Base-by-base conservation (phyloP, 768 basidiomycete genomes). In the Chalciporus piperatus region DNA sequence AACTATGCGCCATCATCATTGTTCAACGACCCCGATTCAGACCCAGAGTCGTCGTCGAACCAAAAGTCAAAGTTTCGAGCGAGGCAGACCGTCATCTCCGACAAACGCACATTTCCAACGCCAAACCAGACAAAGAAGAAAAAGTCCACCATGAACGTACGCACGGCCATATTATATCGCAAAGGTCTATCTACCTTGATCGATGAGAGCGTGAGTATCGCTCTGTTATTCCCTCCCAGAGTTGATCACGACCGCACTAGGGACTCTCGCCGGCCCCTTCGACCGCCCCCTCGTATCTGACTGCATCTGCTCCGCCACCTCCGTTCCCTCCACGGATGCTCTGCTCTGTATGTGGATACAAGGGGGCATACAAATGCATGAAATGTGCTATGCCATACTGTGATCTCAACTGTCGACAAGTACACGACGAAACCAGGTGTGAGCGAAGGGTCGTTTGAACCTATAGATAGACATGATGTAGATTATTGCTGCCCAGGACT, bases 291-390 rank as follows among this genome's bases (percentile, higher is more conserved):
- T 84, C 81, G 16, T 93, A 94, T 72, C 66, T 92, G 52, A 89
- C 84, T 17, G 87, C 85, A 13, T 73, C 69, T 27, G 78, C 84
- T 1, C 79, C 84, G 2, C 75, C 82, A 1, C 72, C 88, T 0
- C 67, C 65, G 1, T 80, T 84, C 51, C 89, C 91, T 6, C 79
- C 85, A 8, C 82, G 89, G 38, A 70, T 82, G 57, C 62, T 93
- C 13, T 94, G 92, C 63, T 83, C 89, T n/a, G 87, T 92, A 22
- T 93, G 92, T 59, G 89, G 92, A 3, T 92, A 89, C 66, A 87
- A 81, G 80, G 90, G 88, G 6, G 74, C 74, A 4, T 93, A 94
- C 64, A 84, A 79, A 49, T 94, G 92, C 71, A 80, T 78, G 54
- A 81, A 79, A 58, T 93, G 92, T 69, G 82, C 83, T 0, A 75